Evolutionary conservation across 352 stramenopile species (phyloP), one percentile per base, ranked within the genome.

Genomic region (Globisporangium orthogonon): DNA sequence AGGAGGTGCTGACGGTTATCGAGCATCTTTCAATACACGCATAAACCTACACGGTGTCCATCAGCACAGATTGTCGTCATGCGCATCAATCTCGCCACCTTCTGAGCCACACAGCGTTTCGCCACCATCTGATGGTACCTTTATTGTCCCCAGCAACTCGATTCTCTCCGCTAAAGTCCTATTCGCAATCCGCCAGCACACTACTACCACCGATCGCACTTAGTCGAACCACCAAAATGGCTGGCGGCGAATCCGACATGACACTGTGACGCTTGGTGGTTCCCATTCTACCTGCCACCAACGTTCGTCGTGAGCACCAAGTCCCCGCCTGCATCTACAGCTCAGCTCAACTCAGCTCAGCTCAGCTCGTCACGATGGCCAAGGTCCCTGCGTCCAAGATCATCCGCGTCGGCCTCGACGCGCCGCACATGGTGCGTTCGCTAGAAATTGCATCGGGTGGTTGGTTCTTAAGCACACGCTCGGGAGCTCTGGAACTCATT

Each of bases 381-480:
- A 92, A 92, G 73, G 65, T 70, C 47, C 63, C 73, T 41, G 60
- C 66, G 29, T 70, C 74, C 28, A 93, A 88, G 66, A 73, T 90
- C 52, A 87, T 93, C 55, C 78, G 75, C 52, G 76, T 93, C 47
- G 83, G 83, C 40, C 60, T 77, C 43, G 83, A 94, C 47, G 83
- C 83, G 39, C 81, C 83, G 49, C 83, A 94, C 67, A 70, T 91
- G 65, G 83, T 94, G 65, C 41, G 70, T 48, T 30, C 23, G 23
- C 23, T 4, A 47, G n/a, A 15, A 28, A 17, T 13, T 17, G 39
- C 15, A 23, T 23, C 23, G 23, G 23, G 23, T 23, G 23, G 23
- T 23, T 23, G 23, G 23, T 23, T 23, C 23, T 23, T 23, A 23
- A 23, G 23, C 23, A 23, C 23, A 23, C 23, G 23, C 23, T 23